These are phyloP conservation scores for Podospora bellae-mahoneyi DNA, from an alignment of 495 filamentous ascomycete species.

Conservation along the genomic window DNA sequence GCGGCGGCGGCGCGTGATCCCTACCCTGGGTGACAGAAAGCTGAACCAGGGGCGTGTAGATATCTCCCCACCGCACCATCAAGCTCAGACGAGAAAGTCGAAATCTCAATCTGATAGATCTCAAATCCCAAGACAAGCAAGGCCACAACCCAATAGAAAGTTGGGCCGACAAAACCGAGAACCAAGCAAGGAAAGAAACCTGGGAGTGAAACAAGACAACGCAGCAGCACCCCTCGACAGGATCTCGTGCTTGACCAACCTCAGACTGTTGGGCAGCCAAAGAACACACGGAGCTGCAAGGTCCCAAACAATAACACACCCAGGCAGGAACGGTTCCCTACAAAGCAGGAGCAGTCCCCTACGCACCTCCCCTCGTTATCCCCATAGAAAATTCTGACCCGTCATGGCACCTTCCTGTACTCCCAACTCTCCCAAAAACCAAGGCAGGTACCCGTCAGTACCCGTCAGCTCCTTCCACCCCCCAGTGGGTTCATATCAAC, in stretches of 20 bases:
- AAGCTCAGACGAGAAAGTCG: not conserved
- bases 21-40: not conserved
- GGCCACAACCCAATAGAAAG: too few species aligned
- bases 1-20: not conserved
- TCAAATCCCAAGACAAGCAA: not conserved
- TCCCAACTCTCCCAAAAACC: not conserved
- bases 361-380: not conserved
- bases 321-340: not conserved
- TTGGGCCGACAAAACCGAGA: too few species aligned
- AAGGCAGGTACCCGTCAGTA: not conserved
- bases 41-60: not conserved
- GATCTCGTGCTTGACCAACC: too few species aligned
- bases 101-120: not conserved
- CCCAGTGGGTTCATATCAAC: not conserved
- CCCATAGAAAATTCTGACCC: not conserved
- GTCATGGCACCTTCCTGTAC: not conserved
- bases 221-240: too few species aligned
- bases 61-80: not conserved
- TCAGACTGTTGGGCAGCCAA: too few species aligned
- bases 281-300: too few species aligned
- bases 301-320: too few species aligned
- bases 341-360: not conserved
- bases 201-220: too few species aligned
- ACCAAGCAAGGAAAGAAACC: too few species aligned
- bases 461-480: not conserved